These are phyloP conservation scores for Lentinula raphanica DNA, from an alignment of 768 basidiomycete species.

Conservation along the genomic window DNA sequence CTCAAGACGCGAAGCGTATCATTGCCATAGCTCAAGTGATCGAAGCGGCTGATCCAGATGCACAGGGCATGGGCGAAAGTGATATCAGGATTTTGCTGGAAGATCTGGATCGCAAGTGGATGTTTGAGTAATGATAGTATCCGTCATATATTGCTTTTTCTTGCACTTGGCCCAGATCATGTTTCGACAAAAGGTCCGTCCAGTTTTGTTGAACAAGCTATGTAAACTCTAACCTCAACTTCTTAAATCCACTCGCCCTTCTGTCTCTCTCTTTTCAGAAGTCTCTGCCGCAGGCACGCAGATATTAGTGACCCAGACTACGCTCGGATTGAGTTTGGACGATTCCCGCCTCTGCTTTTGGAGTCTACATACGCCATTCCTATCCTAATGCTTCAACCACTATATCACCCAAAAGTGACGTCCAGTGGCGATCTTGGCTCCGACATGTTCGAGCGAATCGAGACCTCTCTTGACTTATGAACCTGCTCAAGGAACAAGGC, in stretches of 20 bases:
- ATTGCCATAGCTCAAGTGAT: constrained; percentile 77
- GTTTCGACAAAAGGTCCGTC: no score
- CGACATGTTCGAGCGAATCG: constrained; percentile 6
- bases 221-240: no score
- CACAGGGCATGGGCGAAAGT: constrained; percentile 53
- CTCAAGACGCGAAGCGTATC: constrained; percentile 67
- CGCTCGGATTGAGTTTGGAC: no score
- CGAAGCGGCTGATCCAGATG: constrained; percentile 74
- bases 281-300: no score
- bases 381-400: no score
- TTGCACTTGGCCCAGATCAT: no score
- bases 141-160: neutral
- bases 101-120: neutral
- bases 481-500: no score
- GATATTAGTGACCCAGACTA: no score
- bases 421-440: no score
- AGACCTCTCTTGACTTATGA: constrained; percentile 10
- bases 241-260: no score
- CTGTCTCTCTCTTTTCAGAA: no score
- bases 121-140: neutral
- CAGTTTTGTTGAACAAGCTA: no score
- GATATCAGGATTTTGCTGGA: constrained; percentile 49
- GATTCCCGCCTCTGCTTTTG: constrained; percentile 26
- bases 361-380: constrained; percentile 15
- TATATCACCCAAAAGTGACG: constrained; percentile 4